Evolutionary conservation across 108 stramenopile species (phyloP).

Genomic region (Skeletonema grethae): DNA sequence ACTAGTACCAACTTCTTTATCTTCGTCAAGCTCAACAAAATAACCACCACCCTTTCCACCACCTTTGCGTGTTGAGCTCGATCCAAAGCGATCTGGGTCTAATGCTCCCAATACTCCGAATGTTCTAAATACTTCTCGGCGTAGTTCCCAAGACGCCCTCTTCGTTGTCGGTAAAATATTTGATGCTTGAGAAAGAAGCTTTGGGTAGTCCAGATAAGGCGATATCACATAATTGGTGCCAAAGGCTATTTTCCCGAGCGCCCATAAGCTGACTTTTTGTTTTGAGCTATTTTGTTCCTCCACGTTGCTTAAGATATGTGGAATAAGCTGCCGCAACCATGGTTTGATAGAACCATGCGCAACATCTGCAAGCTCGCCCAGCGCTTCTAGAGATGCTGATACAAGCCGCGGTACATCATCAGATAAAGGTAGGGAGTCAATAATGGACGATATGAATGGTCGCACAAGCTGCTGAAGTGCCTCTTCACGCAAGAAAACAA

Average conservation of each 20-base stretch:
- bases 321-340: conserved; percentile 84
- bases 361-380: conserved; percentile 91
- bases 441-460: conserved; percentile 74
- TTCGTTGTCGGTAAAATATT: conserved; percentile 82
- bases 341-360: conserved; percentile 77
- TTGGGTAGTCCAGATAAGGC: conserved; percentile 93
- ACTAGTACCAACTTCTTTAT: conserved; percentile 6
- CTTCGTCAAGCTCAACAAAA: conserved; percentile 64
- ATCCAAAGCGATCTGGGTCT: conserved; percentile 87
- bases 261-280: conserved; percentile 85
- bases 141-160: conserved; percentile 83
- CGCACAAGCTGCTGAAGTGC: conserved; percentile 73
- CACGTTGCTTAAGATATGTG: conserved; percentile 85
- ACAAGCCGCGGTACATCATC: conserved; percentile 73
- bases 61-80: conserved; percentile 70
- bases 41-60: conserved; percentile 86
- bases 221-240: conserved; percentile 93
- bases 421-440: conserved; percentile 68
- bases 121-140: conserved; percentile 91
- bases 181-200: conserved; percentile 80
- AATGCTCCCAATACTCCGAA: conserved; percentile 95
- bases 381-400: conserved; percentile 86
- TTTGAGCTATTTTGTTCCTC: conserved; percentile 91
- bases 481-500: conserved; percentile 76
- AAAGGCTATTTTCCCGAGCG: conserved; percentile 89